These are phyloP conservation scores for Trichothecium roseum DNA, from an alignment of 2,329 filamentous ascomycete genomes.

Conservation along the genomic window DNA sequence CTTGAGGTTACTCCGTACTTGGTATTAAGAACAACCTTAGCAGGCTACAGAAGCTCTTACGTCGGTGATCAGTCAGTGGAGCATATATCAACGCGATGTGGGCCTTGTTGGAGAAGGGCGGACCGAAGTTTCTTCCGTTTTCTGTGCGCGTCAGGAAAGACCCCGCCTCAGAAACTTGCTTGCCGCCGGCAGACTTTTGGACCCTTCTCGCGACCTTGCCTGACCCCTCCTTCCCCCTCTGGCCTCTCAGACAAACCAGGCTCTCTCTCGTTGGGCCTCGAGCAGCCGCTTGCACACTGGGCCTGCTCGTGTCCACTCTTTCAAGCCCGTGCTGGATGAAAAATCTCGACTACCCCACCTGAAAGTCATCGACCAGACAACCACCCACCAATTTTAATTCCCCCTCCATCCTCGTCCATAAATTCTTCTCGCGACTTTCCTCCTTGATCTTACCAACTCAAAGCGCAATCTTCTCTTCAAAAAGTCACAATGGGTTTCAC, in stretches of 20 bases:
- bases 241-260: too few relatives aligned
- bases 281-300: conserved; percentile 7
- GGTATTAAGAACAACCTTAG: conserved; percentile 6
- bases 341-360: conserved; percentile 31
- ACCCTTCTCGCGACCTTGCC: conserved; percentile 2
- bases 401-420: conserved; percentile 12
- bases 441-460: conserved; percentile 3
- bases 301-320: conserved; percentile 5
- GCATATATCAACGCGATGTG: conserved; percentile 1
- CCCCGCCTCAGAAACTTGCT: too few relatives aligned
- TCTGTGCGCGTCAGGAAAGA: too few relatives aligned
- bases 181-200: conserved; percentile 2
- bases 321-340: conserved; percentile 15
- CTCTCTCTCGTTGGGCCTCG: conserved; percentile 11
- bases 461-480: conserved; percentile 12
- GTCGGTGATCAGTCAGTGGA: conserved; percentile 15
- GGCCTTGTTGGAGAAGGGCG: conserved; percentile 2
- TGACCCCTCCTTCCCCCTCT: background rate
- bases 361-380: conserved; percentile 23
- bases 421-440: conserved; percentile 17
- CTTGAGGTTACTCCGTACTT: too few relatives aligned
- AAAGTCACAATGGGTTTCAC: conserved; percentile 55
- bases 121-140: conserved; percentile 11
- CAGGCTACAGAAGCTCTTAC: conserved; percentile 29
- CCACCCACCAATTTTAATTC: conserved; percentile 17